Percentiles rank a stretch among this genome's conserved stretches.
These are phyloP conservation scores for Colletotrichum higginsianum DNA, from an alignment of 2,329 filamentous ascomycete species.

Conservation along the genomic window DNA sequence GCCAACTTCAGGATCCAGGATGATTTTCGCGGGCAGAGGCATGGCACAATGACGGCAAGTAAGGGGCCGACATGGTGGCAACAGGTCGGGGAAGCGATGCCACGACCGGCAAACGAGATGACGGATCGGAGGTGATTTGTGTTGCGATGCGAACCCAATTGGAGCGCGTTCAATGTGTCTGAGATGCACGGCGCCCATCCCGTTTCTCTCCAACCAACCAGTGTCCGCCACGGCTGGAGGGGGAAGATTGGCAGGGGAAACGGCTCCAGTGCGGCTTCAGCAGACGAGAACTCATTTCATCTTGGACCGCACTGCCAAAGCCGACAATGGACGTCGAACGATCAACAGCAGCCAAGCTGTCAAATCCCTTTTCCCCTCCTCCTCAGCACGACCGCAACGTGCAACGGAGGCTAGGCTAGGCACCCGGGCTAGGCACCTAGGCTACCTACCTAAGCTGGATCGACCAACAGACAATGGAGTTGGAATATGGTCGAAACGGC, in stretches of 20 bases:
- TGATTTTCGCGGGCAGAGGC: conserved; percentile 10
- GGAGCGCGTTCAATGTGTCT: conserved; percentile 1
- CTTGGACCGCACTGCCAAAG: too few relatives aligned
- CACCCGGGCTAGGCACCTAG: not conserved
- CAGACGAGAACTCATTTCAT: too few relatives aligned
- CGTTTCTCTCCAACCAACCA: not conserved
- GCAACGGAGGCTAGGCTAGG: not conserved
- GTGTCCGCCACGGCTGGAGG: not conserved
- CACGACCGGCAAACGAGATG: not conserved
- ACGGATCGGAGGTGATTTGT: not conserved
- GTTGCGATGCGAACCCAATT: not conserved
- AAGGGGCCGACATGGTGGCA: conserved; percentile 14
- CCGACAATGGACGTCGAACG: too few relatives aligned
- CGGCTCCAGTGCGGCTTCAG: not conserved
- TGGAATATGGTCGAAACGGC: not conserved
- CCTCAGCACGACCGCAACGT: not conserved
- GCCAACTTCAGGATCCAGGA: conserved; percentile 23
- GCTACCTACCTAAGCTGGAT: too few relatives aligned
- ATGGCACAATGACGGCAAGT: conserved; percentile 15
- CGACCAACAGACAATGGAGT: not conserved
- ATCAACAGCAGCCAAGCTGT: too few relatives aligned
- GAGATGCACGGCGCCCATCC: not conserved
- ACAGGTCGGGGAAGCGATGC: not conserved
- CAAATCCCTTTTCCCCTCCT: not conserved
- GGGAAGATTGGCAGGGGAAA: not conserved